Evolutionary conservation across 169 alveolate genomes (phyloP), one percentile per base, ranked within the genome.

Genomic region (Plasmodium sp.): DNA sequence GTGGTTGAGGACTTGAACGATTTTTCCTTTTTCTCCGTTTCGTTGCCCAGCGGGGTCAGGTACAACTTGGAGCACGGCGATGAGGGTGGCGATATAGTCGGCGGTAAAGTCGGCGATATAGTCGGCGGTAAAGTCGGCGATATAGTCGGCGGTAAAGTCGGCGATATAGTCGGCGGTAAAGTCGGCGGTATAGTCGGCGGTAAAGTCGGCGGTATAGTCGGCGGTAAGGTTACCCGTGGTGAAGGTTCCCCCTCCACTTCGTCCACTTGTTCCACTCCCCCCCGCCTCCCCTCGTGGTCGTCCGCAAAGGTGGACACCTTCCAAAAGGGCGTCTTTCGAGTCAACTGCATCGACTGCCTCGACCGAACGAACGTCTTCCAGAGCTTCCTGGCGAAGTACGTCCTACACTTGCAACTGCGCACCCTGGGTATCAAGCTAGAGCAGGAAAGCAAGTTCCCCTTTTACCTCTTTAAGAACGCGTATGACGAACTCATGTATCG

Each of bases 311-410:
- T 81, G 73, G 39, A 72, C 16, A 83, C 79, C 81, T 84, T 92
- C 36, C 99, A 99, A 97, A 96, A 97, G 73, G 99, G 99, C 48
- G 97, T 99, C 1, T 92, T 99, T 41, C 97, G 99, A 73, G 98
- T 99, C 18, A 99, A 99, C 95, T 99, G 99, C 94, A 94, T 99
- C 77, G 99, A 99, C 86, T 99, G 99, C 94, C 96, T 99, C 22
- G 99, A 99, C 95, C 96, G 99, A 85, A 99, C 99, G 9, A 99
- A 99, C 95, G 99, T 98, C n/a, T 94, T 98, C 34, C 99, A 98
- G 95, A 97, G 99, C 86, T 98, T 98, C 93, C 95, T 90, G 54
- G 81, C 94, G 33, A 90, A 90, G 83, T 90, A 81, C 36, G 54
- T 90, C 34, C 56, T 90, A 79, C 83, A 39, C 54, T 45, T 90